Conservation (phyloP, 345 rosid genomes). For the Hevea brasiliensis region DNA sequence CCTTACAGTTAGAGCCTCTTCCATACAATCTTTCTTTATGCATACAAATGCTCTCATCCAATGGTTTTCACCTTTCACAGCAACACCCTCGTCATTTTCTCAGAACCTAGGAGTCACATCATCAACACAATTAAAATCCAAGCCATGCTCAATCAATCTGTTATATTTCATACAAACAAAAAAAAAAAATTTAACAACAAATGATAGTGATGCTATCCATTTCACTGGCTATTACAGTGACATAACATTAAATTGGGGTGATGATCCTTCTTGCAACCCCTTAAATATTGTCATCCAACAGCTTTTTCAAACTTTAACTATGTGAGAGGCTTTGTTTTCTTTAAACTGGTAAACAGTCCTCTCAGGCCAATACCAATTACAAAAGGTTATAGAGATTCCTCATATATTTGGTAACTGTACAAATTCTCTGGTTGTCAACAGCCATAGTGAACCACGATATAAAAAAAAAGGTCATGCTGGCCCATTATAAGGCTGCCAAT, state of each 20-base stretch:
- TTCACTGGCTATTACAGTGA: neutral
- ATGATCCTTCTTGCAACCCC: conserved; percentile 5
- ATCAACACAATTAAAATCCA: neutral
- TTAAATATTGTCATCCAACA: conserved; percentile 8
- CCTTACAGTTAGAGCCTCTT: too few relatives aligned
- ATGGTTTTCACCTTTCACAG: too few relatives aligned
- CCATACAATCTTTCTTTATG: too few relatives aligned
- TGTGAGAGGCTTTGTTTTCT: neutral
- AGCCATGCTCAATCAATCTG: neutral
- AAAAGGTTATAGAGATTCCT: neutral
- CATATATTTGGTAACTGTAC: conserved; percentile 9
- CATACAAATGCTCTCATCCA: too few relatives aligned
- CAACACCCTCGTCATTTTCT: too few relatives aligned
- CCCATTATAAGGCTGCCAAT: conserved; percentile 1
- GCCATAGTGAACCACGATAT: conserved; percentile 8
- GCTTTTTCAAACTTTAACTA: neutral
- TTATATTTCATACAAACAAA: neutral
- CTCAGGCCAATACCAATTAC: conserved; percentile 1
- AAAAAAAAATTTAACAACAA: neutral
- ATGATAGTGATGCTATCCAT: neutral
- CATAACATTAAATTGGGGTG: neutral
- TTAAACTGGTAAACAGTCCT: neutral
- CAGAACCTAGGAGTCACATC: neutral
- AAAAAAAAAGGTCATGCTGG: neutral
- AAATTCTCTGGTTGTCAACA: conserved; percentile 8